phyloP scores from a whole-genome alignment of 371 early-diverging fungal species.

The Mucor piriformis region DNA sequence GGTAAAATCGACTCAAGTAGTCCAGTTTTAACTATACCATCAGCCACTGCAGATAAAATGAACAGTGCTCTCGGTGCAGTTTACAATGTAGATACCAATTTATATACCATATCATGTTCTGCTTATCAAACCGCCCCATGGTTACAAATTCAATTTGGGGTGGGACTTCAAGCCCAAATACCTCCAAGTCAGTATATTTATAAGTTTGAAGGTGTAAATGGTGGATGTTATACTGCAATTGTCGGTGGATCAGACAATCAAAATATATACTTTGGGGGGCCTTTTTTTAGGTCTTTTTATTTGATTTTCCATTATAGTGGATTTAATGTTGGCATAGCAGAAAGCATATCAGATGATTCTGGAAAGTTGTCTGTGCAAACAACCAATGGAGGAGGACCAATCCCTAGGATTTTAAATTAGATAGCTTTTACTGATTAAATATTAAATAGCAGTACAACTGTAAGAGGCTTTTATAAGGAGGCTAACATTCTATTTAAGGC shows the following conservation, averaged over 20 bases:
- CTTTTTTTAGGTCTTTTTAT: slow-evolving; percentile 41
- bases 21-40: slow-evolving; percentile 29
- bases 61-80: slow-evolving; percentile 28
- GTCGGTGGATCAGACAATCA: slow-evolving; percentile 17
- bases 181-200: slow-evolving; percentile 32
- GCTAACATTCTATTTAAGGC: not conserved
- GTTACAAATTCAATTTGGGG: slow-evolving; percentile 25
- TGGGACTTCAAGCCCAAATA: slow-evolving; percentile 27
- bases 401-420: too few species aligned
- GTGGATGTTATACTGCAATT: slow-evolving; percentile 29
- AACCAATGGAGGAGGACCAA: too few species aligned
- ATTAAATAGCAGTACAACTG: too few species aligned
- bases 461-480: not conserved
- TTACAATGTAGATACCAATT: slow-evolving; percentile 7
- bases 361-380: not conserved
- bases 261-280: slow-evolving; percentile 34
- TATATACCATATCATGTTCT: slow-evolving; percentile 29
- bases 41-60: slow-evolving; percentile 17
- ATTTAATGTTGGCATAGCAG: slow-evolving; percentile 17
- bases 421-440: too few species aligned
- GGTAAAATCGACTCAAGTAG: slow-evolving; percentile 32
- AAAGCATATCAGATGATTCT: slow-evolving; percentile 8
- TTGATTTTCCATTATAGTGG: slow-evolving; percentile 21
- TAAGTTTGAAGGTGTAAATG: not conserved
- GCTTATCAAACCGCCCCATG: slow-evolving; percentile 13